Evolutionary conservation across 2,329 filamentous ascomycete species (phyloP).

Genomic region (Elsinoe arachidis): DNA sequence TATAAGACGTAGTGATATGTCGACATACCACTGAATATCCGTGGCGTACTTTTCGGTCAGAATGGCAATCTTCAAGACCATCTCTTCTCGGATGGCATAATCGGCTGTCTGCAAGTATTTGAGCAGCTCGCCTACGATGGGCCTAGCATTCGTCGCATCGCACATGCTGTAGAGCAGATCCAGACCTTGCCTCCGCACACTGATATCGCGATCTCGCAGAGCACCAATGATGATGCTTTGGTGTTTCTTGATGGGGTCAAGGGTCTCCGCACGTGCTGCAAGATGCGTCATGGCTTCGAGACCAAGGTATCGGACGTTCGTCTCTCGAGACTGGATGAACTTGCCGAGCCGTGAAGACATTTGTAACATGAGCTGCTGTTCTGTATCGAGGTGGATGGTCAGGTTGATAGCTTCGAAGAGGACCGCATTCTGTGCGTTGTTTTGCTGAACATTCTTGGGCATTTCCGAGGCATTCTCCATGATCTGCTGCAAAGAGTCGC

Average conservation of each 20-base stretch:
- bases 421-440: conserved; percentile 96
- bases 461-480: conserved; percentile 85
- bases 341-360: conserved; percentile 85
- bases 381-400: conserved; percentile 93
- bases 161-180: conserved; percentile 99
- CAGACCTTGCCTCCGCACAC: conserved; percentile 87
- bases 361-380: conserved; percentile 89
- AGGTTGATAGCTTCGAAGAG: conserved; percentile 98
- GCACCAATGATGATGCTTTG: conserved; percentile 94
- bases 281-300: conserved; percentile 98
- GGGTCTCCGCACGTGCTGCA: conserved; percentile 82
- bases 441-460: conserved; percentile 97
- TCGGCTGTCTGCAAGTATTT: conserved; percentile 94
- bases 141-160: conserved; percentile 84
- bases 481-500: conserved; percentile 83
- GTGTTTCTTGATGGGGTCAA: conserved; percentile 96
- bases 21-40: conserved; percentile 98
- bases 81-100: conserved; percentile 96
- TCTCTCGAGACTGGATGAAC: conserved; percentile 94
- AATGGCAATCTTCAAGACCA: conserved; percentile 98
- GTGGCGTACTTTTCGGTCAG: conserved; percentile 97
- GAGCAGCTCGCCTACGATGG: conserved; percentile 86
- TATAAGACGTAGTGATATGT: conserved; percentile 88
- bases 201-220: conserved; percentile 90
- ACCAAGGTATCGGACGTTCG: conserved; percentile 92